Evolutionary conservation across 129 eudicot species (phyloP).

Genomic region (Calendula officinalis): DNA sequence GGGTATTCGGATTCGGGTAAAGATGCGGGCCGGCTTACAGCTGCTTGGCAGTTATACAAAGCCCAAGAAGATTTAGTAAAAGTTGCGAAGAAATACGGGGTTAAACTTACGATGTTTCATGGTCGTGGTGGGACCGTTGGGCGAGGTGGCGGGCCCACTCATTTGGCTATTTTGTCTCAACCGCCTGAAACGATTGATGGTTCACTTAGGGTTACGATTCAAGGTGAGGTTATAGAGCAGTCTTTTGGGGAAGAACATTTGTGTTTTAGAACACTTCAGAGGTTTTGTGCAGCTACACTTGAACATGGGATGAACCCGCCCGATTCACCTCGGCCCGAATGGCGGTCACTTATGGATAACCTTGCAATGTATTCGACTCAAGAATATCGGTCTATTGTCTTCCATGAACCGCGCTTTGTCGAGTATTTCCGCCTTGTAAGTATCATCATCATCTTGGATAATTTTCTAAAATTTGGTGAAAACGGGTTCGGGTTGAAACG

Average conservation of each 20-base stretch:
- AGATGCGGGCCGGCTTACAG: slow-evolving; percentile 90
- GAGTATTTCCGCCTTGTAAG: slow-evolving; percentile 98
- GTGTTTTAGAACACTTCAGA: slow-evolving; percentile 93
- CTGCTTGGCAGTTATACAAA: slow-evolving; percentile 95
- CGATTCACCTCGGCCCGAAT: slow-evolving; percentile 78
- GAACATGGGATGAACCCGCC: slow-evolving; percentile 98
- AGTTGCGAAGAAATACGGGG: slow-evolving; percentile 73
- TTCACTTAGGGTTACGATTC: slow-evolving; percentile 88
- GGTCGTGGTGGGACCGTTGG: slow-evolving; percentile 99
- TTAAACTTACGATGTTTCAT: slow-evolving; percentile 93
- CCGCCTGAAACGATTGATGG: slow-evolving; percentile 95
- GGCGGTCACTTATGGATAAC: slow-evolving; percentile 90
- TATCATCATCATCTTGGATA: background rate
- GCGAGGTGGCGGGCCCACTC: slow-evolving; percentile 97
- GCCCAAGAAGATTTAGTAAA: slow-evolving; percentile 93
- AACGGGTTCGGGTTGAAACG: slow-evolving; percentile 6
- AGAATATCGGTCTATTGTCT: slow-evolving; percentile 82
- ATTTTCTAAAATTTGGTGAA: background rate
- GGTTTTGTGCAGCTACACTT: slow-evolving; percentile 92
- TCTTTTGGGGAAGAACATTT: slow-evolving; percentile 94
- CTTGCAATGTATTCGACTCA: slow-evolving; percentile 72
- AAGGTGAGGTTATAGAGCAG: slow-evolving; percentile 98
- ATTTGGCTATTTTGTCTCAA: slow-evolving; percentile 91
- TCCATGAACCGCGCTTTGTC: slow-evolving; percentile 88
- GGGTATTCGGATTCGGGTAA: slow-evolving; percentile 98